phyloP scores from a whole-genome alignment of 495 filamentous ascomycete species.

The Halenospora varia region DNA sequence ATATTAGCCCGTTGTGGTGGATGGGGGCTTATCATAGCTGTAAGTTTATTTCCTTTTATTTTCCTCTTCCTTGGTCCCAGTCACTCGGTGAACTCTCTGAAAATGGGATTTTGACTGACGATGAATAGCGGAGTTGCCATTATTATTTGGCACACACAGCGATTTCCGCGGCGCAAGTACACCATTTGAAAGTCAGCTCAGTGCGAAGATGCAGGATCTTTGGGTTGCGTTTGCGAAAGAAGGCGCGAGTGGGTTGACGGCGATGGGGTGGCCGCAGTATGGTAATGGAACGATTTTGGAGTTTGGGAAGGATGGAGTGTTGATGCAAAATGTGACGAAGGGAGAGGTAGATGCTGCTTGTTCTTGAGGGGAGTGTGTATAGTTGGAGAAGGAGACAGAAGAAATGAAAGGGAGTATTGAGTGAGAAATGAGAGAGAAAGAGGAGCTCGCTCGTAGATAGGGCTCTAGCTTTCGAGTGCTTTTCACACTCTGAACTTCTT shows the following conservation, averaged over 20 bases:
- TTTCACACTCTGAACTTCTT: no score
- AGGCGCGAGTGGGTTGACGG: background rate
- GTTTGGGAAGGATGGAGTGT: background rate
- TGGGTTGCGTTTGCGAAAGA: slow-evolving; percentile 25
- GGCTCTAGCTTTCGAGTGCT: no score
- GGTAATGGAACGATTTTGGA: background rate
- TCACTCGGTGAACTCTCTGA: no score
- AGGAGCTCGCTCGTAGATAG: no score
- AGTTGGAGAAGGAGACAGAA: no score
- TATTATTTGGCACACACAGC: slow-evolving; percentile 38
- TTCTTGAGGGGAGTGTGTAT: no score
- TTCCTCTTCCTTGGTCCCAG: background rate
- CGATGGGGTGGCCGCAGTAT: background rate
- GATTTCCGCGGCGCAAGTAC: slow-evolving; percentile 30
- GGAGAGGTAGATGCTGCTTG: no score
- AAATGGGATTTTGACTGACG: background rate
- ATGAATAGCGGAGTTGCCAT: slow-evolving; percentile 28
- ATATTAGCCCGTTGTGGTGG: slow-evolving; percentile 32
- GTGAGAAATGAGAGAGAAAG: no score
- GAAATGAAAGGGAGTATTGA: no score
- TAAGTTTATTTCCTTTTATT: background rate
- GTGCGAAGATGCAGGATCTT: slow-evolving; percentile 35
- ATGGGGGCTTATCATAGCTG: slow-evolving; percentile 39
- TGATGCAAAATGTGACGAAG: no score
- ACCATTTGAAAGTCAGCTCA: slow-evolving; percentile 31